Evolutionary conservation across 1,139 yeast genomes (phyloP), one percentile per base, ranked within the genome.

Genomic region (Petasospora rhodanensis): DNA sequence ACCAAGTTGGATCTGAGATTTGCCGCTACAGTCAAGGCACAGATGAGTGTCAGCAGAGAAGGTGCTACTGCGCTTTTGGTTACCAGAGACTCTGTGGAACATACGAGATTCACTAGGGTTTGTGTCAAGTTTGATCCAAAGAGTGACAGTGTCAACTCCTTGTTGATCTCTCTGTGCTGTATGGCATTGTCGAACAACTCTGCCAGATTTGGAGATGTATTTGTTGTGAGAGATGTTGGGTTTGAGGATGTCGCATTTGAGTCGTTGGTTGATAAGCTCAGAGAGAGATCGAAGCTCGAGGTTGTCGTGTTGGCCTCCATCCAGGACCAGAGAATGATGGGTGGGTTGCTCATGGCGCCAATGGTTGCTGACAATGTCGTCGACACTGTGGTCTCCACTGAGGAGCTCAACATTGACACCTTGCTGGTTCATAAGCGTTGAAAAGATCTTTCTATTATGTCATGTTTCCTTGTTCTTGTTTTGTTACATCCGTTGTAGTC

Each of bases 271-370:
- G 36, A 28, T 10, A 12, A n/a, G n/a, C n/a, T 38, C 10, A 14
- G 14, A 4, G 17, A 21, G 3, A 22, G 18, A 18, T 6, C 29
- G 3, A 35, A 38, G 22, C 30, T 20, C 6, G 32, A 35, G 15
- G 20, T 27, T 17, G 16, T 10, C 10, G 14, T 31, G 13, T 16
- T 29, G 7, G 14, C 31, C 7, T 12, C 9, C 9, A 6, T 28
- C 5, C 26, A 20, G 4, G 18, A 13, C 11, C n/a, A n/a, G n/a
- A n/a, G n/a, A n/a, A 15, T 27, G 11, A 34, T 7, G 15, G 31
- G 24, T 9, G 40, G 42, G 3, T 20, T 39, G 15, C 13, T 39
- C 18, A 30, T 39, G 17, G 36, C 34, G 5, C 40, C 42, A 13
- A 22, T 38, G 18, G 30, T 24, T 14, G 28, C 39, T 4, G 31